phyloP scores from a whole-genome alignment of 495 filamentous ascomycete species.

The Hypoxylon crocopeplum region DNA sequence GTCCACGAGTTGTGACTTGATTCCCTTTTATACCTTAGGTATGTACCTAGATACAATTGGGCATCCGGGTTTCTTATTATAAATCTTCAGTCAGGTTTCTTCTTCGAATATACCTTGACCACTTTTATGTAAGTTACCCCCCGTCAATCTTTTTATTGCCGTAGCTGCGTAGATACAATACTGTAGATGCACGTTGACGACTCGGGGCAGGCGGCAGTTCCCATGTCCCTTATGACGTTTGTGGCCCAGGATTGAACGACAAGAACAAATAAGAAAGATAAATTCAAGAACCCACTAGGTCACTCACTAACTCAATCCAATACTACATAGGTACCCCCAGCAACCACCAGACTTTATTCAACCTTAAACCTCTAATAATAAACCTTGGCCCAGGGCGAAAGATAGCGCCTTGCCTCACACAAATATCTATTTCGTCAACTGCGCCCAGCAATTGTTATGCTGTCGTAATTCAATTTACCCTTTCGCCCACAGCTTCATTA shows the following conservation, averaged over 20 bases:
- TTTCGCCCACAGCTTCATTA: not conserved
- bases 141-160: not conserved
- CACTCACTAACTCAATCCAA: constrained; percentile 7
- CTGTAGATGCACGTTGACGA: constrained; percentile 26
- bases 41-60: too few species aligned
- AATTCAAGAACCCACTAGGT: not conserved
- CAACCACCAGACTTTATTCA: too few species aligned
- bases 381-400: constrained; percentile 14
- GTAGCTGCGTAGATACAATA: not conserved
- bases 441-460: constrained; percentile 10
- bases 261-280: constrained; percentile 6
- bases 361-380: constrained; percentile 19
- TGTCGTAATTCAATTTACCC: constrained; percentile 3
- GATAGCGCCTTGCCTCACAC: constrained; percentile 1
- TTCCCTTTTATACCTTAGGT: too few species aligned
- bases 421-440: not conserved
- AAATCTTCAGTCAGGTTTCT: too few species aligned
- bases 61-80: too few species aligned
- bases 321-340: too few species aligned
- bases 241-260: constrained; percentile 24
- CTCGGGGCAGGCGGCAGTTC: constrained; percentile 4
- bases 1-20: too few species aligned
- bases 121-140: not conserved
- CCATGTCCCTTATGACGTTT: constrained; percentile 26
- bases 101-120: not conserved